phyloP scores from a whole-genome alignment of 768 basidiomycete species.

The Mrakia blollopis region DNA sequence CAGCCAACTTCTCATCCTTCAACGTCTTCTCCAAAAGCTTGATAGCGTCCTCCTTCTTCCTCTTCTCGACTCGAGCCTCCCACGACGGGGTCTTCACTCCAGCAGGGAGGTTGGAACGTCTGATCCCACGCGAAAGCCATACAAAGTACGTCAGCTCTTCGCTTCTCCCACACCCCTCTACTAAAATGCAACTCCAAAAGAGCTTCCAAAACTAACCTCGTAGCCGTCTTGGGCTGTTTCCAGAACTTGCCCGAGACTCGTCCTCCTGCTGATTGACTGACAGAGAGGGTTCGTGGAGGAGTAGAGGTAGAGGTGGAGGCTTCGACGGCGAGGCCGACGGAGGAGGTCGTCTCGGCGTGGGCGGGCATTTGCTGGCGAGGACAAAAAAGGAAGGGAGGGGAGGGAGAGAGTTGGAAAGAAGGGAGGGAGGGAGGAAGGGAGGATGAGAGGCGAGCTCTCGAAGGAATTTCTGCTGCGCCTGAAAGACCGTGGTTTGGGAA shows the following conservation, averaged over 20 bases:
- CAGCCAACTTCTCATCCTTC: conserved; percentile 24
- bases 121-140: not conserved
- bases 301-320: conserved; percentile 5
- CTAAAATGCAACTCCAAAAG: not conserved
- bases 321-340: conserved; percentile 4
- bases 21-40: conserved; percentile 30
- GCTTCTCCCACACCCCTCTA: not conserved
- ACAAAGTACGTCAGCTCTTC: not conserved
- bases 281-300: conserved; percentile 2
- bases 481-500: no score
- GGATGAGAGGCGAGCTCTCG: no score
- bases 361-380: not conserved
- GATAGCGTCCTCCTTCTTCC: conserved; percentile 30
- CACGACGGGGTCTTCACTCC: conserved; percentile 32
- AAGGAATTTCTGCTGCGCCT: no score
- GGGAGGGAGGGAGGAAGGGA: no score
- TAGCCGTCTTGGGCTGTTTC: conserved; percentile 32
- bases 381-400: not conserved
- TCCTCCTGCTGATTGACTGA: conserved; percentile 21
- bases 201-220: conserved; percentile 2
- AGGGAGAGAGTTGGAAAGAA: not conserved
- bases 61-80: conserved; percentile 22
- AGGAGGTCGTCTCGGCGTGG: conserved; percentile 13
- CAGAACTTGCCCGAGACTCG: conserved; percentile 32
- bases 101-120: conserved; percentile 25